Percentiles rank a stretch among this genome's conserved stretches.
Evolutionary conservation across 2,329 filamentous ascomycete genomes (phyloP).

Genomic region (Amphichorda felina): DNA sequence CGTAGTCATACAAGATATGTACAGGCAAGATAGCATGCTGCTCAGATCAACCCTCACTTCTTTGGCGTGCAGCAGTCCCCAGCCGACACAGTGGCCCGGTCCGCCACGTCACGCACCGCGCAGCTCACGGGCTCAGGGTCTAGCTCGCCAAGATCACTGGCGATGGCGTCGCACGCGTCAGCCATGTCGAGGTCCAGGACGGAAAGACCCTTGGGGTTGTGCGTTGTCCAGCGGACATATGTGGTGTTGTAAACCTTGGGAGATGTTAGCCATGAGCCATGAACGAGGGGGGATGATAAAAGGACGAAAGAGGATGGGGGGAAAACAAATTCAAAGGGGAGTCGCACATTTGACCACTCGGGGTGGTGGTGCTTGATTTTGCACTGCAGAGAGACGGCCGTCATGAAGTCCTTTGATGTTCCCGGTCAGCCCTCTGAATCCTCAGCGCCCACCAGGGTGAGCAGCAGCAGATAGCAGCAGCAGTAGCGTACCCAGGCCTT

Average conservation of each 20-base stretch:
- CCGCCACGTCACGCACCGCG: conserved; percentile 29
- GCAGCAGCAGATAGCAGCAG: no score
- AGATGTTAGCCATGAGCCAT: no score
- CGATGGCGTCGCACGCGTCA: conserved; percentile 46
- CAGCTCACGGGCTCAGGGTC: conserved; percentile 19
- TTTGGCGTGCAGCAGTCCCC: conserved; percentile 44
- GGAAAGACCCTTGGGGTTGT: conserved; percentile 54
- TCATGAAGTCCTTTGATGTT: conserved; percentile 57
- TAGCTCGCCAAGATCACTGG: conserved; percentile 43
- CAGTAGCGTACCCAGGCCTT: conserved; percentile 50
- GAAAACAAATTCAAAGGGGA: no score
- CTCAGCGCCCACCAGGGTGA: no score
- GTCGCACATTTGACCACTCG: conserved; percentile 60
- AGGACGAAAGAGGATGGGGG: no score
- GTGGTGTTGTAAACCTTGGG: conserved; percentile 59
- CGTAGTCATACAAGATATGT: no score
- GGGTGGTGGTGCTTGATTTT: conserved; percentile 60
- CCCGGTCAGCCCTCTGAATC: no score
- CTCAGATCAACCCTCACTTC: no score
- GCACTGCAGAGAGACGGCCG: conserved; percentile 55
- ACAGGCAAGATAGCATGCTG: no score
- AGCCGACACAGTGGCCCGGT: conserved; percentile 29
- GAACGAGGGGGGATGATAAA: no score
- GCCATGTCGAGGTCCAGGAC: conserved; percentile 52
- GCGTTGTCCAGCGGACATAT: conserved; percentile 64